Base-by-base conservation (phyloP, 768 basidiomycete genomes). In the Pleurotus djamor region DNA sequence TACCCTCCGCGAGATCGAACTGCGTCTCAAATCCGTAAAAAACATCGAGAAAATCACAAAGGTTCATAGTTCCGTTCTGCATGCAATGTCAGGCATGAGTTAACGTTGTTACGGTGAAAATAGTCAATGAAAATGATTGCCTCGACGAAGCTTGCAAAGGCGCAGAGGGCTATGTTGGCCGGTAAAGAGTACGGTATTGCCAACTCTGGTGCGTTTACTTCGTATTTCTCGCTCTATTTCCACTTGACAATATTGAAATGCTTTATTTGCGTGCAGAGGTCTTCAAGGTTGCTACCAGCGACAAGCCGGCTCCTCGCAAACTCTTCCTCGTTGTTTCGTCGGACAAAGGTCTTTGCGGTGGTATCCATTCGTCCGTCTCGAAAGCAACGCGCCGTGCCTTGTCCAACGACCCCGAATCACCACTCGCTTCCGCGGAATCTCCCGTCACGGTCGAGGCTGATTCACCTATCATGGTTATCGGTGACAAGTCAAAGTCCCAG, bases 21-120 rank as follows among this genome's bases (percentile, higher is more conserved):
- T 93, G 73, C 89, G 96, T 68, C 84, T 92, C 77, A 93, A 96
- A 86, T 97, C 94, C 49, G 96, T 98, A 69, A 83, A 84, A 75
- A 97, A 97, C 81, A 96, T 96, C 73, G 94, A 97, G 85, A 98
- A 98, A 91, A 98, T 99, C 81, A 98, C 96, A 61, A 96, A 97
- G 83, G 96, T 94, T 64, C 64, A 83, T 66, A 17, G 36, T 56
- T 35, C 36, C 33, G 21, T 28, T 3, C 21, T 28, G 3, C 21
- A 28, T 28, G 21, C 21, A 28, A 28, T 28, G 21, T 28, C 21
- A 28, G 21, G 21, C 21, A 28, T 28, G 21, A 28, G 21, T 28
- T 28, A 28, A 28, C 3, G 21, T 28, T 28, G 3, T 28, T 28
- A 28, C 3, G 21, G 21, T 28, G 21, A 28, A 28, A 28, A 12